Percentiles rank a stretch among this genome's conserved stretches.
These are phyloP conservation scores for Albugo candida DNA, from an alignment of 352 stramenopile species.

Conservation along the genomic window DNA sequence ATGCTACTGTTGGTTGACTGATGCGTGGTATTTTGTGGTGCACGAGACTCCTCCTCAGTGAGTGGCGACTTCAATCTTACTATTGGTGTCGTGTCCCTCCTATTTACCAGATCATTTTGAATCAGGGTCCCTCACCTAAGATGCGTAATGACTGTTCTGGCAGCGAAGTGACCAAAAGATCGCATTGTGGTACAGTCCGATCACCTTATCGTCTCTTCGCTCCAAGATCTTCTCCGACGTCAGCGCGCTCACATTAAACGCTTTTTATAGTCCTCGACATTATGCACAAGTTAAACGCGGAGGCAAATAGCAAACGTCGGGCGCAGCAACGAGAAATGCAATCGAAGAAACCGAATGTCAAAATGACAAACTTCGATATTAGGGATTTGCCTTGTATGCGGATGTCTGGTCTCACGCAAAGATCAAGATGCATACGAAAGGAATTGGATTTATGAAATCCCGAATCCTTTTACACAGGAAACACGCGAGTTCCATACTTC, in stretches of 20 bases:
- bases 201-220: neutral
- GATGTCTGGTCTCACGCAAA: neutral
- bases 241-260: neutral
- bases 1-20: neutral
- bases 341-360: neutral
- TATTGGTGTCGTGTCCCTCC: neutral
- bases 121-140: constrained; percentile 1
- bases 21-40: neutral
- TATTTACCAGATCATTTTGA: constrained; percentile 1
- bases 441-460: neutral
- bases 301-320: neutral
- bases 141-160: neutral
- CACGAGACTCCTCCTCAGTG: neutral
- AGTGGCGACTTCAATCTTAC: neutral
- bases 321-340: neutral
- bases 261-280: neutral
- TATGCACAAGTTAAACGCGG: neutral
- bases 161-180: neutral
- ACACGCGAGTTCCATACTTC: neutral
- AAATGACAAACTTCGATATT: neutral
- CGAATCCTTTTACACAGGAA: neutral
- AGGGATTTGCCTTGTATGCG: neutral
- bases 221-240: neutral
- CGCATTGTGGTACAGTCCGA: neutral
- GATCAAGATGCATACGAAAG: neutral